These are phyloP conservation scores for Colletotrichum sp. DNA, from an alignment of 2,329 filamentous ascomycete genomes.

Conservation along the genomic window DNA sequence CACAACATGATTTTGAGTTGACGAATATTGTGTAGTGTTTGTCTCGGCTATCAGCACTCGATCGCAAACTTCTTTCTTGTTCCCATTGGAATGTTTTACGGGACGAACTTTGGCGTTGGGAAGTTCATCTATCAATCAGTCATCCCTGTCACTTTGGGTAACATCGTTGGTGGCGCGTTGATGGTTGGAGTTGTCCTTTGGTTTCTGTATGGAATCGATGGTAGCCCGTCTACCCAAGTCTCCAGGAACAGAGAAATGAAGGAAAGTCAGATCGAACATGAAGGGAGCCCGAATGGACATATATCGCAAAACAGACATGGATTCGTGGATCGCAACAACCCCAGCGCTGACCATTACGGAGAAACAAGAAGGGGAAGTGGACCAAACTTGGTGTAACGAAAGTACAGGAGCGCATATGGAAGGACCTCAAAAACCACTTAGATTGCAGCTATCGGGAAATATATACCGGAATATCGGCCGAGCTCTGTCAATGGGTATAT, in stretches of 20 bases:
- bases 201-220: neutral
- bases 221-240: neutral
- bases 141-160: conserved; percentile 3
- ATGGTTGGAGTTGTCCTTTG: neutral
- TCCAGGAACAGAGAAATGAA: neutral
- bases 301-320: neutral
- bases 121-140: neutral
- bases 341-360: neutral
- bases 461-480: neutral
- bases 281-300: neutral
- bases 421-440: neutral
- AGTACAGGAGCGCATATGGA: neutral
- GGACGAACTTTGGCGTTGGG: neutral
- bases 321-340: neutral
- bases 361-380: neutral
- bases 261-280: neutral
- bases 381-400: neutral
- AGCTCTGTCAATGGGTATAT: neutral
- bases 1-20: neutral
- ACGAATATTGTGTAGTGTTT: neutral
- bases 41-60: neutral
- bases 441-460: neutral
- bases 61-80: neutral
- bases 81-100: conserved; percentile 1
- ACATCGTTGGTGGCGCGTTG: neutral